phyloP scores from a whole-genome alignment of 345 rosid genomes.

The Rhodamnia rubescens region DNA sequence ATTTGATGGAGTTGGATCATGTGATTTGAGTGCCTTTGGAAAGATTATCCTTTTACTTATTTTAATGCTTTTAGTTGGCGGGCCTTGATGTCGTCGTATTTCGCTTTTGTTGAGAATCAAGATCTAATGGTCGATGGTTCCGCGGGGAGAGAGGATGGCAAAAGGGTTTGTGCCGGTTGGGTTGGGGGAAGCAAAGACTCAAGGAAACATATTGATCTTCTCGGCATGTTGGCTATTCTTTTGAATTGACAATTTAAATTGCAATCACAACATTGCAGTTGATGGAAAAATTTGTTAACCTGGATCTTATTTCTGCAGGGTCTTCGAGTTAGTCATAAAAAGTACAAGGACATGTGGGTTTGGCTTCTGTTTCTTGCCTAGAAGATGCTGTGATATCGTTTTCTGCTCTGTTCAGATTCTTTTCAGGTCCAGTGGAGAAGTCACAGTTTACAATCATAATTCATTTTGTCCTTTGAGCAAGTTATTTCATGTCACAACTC shows the following conservation, averaged over 20 bases:
- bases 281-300: not conserved
- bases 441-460: not conserved
- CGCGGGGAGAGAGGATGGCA: not conserved
- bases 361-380: not conserved
- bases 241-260: not conserved
- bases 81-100: not conserved
- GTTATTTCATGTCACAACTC: not conserved
- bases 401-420: not conserved
- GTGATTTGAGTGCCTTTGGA: not conserved
- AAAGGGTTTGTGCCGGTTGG: not conserved
- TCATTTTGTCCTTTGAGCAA: not conserved
- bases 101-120: not conserved
- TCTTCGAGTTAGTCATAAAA: not conserved
- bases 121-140: not conserved
- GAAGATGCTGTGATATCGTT: not conserved
- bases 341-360: not conserved
- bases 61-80: not conserved
- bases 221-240: not conserved
- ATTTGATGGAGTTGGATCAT: not conserved
- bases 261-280: not conserved
- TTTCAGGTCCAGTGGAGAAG: not conserved
- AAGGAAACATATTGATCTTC: not conserved
- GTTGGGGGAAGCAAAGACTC: not conserved
- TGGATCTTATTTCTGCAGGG: not conserved
- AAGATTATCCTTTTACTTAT: not conserved